Evolutionary conservation across 257 asterid genomes (phyloP), one percentile per base, ranked within the genome.

Genomic region (Echites panduratus): DNA sequence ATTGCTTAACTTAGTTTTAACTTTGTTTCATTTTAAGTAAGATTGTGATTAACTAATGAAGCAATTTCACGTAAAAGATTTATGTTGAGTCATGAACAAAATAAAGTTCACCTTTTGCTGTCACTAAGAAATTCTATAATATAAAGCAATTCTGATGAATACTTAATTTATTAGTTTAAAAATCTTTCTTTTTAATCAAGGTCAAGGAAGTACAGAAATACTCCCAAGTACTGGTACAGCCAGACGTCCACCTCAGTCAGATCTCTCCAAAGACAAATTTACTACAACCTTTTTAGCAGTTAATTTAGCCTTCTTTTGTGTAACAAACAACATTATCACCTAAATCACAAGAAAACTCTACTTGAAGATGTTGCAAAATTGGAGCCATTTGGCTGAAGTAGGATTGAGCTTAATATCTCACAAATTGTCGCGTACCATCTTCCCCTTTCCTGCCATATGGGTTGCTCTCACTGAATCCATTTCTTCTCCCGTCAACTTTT

Each of bases 371-470:
- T 35, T 52, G 44, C 78, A 75, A 68, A 75, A 75, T 75, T 75
- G 70, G 50, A 9, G 74, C 70, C 73, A 41, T 27, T 53, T 48
- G 22, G 59, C 54, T 32, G 48, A 22, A 4, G 52, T 35, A 12
- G 20, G 20, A 40, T 17, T 14, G 11, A 44, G 26, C 38, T 59
- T 87, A 94, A 81, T 88, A 84, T 79, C 99, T 84, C 26, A 85
- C 93, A 74, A 86, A 72, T 73, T 90, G 93, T 24, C 82, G 73
- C 0, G 41, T 61, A 17, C 77, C 84, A 26, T 77, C 86, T 70
- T 82, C 84, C 11, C 87, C 82, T 85, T 79, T 89, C 82, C 73
- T 89, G 48, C 99, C 96, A 61, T 92, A 88, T 0, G 97, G 98
- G 40, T 82, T 87, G 83, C 38, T 78, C 29, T 79, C 82, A 29